Conservation (phyloP, 495 filamentous ascomycete genomes). For the Lindgomyces ingoldianus region DNA sequence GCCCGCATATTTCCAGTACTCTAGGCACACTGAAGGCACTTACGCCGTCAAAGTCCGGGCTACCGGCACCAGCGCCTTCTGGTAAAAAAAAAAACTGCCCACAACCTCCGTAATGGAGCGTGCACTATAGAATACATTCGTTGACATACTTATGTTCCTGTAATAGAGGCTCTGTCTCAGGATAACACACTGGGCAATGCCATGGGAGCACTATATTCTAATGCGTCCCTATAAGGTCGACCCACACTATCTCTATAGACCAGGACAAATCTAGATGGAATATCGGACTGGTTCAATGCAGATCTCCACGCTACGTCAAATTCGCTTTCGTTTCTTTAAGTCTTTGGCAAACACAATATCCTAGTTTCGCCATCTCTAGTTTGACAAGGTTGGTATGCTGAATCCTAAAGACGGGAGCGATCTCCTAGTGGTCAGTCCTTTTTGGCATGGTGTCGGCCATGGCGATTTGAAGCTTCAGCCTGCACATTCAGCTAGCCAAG, state of each 20-base stretch:
- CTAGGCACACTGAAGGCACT: not conserved
- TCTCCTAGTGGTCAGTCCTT: not conserved
- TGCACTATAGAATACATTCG: slow-evolving; percentile 11
- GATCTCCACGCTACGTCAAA: not conserved
- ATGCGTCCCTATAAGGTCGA: slow-evolving; percentile 12
- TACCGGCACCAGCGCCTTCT: not conserved
- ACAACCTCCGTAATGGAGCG: slow-evolving; percentile 12
- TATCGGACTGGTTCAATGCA: not conserved
- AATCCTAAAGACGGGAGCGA: not conserved
- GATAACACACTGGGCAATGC: slow-evolving; percentile 7
- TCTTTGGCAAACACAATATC: slow-evolving; percentile 7
- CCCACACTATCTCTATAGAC: not conserved
- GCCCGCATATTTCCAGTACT: not conserved
- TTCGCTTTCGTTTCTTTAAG: not conserved
- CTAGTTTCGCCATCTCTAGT: slow-evolving; percentile 3
- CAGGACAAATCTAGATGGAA: not conserved
- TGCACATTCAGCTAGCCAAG: not conserved
- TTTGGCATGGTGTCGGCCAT: not conserved
- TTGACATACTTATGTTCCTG: not conserved
- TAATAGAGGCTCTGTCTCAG: slow-evolving; percentile 6
- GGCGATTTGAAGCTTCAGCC: not conserved
- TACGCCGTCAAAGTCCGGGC: slow-evolving; percentile 15
- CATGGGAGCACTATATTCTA: slow-evolving; percentile 22
- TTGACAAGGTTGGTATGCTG: slow-evolving; percentile 15
- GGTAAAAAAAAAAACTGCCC: slow-evolving; percentile 7